Conservation (phyloP, 2,329 filamentous ascomycete genomes). For the Coniochaeta prunicola region DNA sequence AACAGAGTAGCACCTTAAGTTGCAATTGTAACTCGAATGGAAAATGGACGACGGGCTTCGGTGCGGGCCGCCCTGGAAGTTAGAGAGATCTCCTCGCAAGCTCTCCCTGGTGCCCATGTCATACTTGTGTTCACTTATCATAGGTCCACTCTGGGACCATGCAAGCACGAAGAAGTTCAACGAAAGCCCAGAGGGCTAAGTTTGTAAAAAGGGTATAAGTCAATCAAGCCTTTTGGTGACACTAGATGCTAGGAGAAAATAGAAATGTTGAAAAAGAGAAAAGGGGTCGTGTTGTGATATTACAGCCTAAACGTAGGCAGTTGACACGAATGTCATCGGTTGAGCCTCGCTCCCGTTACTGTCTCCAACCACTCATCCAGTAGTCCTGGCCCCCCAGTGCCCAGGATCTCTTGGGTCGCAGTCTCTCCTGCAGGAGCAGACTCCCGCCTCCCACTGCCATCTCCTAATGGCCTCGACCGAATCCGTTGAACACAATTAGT, state of each 20-base stretch:
- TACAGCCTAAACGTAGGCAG: neutral
- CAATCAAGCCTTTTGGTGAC: conserved; percentile 17
- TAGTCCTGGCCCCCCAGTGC: neutral
- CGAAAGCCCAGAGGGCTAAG: neutral
- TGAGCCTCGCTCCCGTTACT: conserved; percentile 3
- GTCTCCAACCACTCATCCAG: neutral
- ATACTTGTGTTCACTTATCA: neutral
- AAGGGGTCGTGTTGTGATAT: neutral
- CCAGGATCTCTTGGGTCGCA: neutral
- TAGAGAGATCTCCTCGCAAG: neutral
- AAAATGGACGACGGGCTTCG: neutral
- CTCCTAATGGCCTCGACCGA: neutral
- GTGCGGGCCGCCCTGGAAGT: neutral
- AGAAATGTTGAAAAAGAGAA: neutral
- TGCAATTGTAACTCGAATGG: neutral
- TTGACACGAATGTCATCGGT: neutral
- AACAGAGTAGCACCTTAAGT: neutral
- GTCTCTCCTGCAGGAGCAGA: neutral
- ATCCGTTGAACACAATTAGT: neutral
- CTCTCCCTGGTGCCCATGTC: neutral
- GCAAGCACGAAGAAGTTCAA: neutral
- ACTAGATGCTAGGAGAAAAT: conserved; percentile 7
- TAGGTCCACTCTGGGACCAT: neutral
- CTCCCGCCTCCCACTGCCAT: neutral
- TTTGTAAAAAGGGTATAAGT: conserved; percentile 9